phyloP scores from a whole-genome alignment of 306 rosid genomes.

The Mimosa pudica region DNA sequence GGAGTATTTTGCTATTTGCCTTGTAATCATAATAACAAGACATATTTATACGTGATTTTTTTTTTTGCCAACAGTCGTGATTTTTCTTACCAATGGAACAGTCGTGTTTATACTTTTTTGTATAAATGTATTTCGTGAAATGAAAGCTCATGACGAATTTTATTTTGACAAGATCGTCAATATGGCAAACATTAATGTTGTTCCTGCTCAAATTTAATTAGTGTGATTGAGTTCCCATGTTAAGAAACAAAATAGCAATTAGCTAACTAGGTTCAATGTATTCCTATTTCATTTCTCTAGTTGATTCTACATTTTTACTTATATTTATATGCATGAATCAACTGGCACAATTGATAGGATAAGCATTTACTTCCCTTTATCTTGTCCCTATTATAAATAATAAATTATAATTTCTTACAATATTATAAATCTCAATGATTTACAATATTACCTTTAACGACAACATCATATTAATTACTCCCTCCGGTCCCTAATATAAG shows the following conservation, averaged over 20 bases:
- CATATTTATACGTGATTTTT: not conserved
- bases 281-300: not conserved
- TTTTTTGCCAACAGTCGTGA: not conserved
- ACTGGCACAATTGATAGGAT: not conserved
- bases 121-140: not conserved
- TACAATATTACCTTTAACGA: no score
- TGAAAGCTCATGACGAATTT: not conserved
- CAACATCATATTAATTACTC: no score
- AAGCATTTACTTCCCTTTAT: no score
- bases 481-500: no score
- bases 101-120: not conserved
- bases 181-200: not conserved
- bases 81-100: no score
- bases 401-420: no score
- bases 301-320: not conserved
- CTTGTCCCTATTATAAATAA: no score
- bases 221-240: not conserved
- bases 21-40: not conserved
- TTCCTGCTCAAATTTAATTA: not conserved
- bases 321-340: not conserved
- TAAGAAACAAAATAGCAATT: not conserved
- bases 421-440: no score
- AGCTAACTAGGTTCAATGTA: not conserved
- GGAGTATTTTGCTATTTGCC: not conserved
- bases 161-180: not conserved